Base-by-base conservation (phyloP, 345 rosid species). In the Lagerstroemia speciosa region DNA sequence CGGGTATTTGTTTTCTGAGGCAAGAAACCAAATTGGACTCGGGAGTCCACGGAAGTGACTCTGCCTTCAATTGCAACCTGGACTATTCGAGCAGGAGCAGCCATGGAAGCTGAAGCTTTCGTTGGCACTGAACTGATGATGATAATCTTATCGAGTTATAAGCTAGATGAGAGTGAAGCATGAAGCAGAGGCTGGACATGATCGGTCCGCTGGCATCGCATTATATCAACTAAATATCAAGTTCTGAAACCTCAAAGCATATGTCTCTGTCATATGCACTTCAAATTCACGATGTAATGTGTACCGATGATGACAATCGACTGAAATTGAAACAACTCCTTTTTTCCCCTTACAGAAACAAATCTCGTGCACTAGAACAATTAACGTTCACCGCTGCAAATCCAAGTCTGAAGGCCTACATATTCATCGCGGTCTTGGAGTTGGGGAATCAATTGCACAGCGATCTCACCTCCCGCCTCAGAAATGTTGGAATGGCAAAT, bases 401-500 rank as follows among this genome's bases (percentile, higher is more conserved):
- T 27, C 17, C 32, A 58, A 8, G 19, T 19, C 33, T 0, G 26
- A 20, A 36, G 27, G 24, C 12, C 38, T 20, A 14, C 66, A 32
- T 26, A 33, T 32, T 33, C 27, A 33, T 3, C 9, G 32, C 9
- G 22, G 29, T 31, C 64, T 30, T n/a, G 34, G 33, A 31, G 63
- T 32, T 15, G 38, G 38, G n/a, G 43, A 34, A 32, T 63, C 48
- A 57, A 61, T 71, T 73, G 3, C 68, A 3, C 24, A 89, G 88
- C 38, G 80, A 67, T 68, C 75, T 78, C 73, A 89, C 92, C 80
- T 92, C 99, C 87, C 91, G 82, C 74, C 73, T 82, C 72, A 94
- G 67, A 77, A 91, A 94, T 65, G 88, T 73, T 3, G 99, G 99
- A 87, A 92, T 76, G 8, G 91, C 88, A 67, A 91, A 88, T 1